Conservation (phyloP, 2,329 filamentous ascomycete genomes). For the Bipolaris bicolor region DNA sequence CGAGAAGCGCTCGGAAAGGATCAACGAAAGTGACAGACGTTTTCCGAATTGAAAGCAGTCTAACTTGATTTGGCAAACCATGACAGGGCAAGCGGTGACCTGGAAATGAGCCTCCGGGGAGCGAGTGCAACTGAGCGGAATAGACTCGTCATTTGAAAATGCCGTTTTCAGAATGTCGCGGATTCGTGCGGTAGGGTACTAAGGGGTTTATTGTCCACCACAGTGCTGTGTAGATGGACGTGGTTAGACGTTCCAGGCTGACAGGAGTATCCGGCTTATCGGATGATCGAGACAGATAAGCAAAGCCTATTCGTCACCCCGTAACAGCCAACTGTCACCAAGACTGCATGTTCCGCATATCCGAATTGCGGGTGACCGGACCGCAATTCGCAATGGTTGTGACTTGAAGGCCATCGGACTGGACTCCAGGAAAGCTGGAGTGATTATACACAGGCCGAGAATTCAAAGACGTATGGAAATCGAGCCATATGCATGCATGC, state of each 20-base stretch:
- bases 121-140: not conserved
- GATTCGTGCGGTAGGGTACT: not conserved
- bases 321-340: too few species aligned
- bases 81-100: not conserved
- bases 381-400: not conserved
- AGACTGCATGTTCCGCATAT: slow-evolving; percentile 3
- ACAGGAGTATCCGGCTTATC: not conserved
- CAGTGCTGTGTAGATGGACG: not conserved
- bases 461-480: not conserved
- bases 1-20: slow-evolving; percentile 28
- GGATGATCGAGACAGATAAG: slow-evolving; percentile 1
- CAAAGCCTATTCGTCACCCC: too few species aligned
- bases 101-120: not conserved
- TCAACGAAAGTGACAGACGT: slow-evolving; percentile 14
- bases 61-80: slow-evolving; percentile 20
- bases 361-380: slow-evolving; percentile 1
- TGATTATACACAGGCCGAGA: not conserved
- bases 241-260: not conserved
- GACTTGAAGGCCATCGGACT: not conserved
- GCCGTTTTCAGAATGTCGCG: not conserved
- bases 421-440: not conserved
- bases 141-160: not conserved
- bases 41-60: slow-evolving; percentile 23
- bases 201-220: not conserved
- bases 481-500: not conserved